phyloP scores from a whole-genome alignment of 768 basidiomycete genomes.

The Daedalea quercina region DNA sequence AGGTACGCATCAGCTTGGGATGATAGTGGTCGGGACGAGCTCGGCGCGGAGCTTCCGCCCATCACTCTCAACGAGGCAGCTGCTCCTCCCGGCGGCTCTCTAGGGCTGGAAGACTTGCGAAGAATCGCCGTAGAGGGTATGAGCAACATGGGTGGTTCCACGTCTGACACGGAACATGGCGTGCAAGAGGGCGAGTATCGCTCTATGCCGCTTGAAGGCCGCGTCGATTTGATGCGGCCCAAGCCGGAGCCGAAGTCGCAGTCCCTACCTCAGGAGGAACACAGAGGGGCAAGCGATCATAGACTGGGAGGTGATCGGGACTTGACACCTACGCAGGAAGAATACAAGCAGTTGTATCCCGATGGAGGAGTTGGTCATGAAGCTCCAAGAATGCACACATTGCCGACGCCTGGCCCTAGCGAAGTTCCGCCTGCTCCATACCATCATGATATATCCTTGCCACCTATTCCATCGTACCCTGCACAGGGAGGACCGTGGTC shows the following conservation, averaged over 20 bases:
- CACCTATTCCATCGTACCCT: slow-evolving; percentile 15
- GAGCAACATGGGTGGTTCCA: slow-evolving; percentile 9
- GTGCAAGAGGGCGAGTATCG: slow-evolving; percentile 66
- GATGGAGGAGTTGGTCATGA: slow-evolving; percentile 1
- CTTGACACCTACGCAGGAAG: slow-evolving; percentile 12
- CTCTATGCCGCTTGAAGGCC: slow-evolving; percentile 80
- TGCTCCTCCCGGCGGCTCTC: slow-evolving; percentile 23
- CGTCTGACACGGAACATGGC: slow-evolving; percentile 2
- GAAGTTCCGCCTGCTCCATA: slow-evolving; percentile 62
- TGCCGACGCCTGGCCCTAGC: slow-evolving; percentile 55
- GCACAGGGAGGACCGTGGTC: slow-evolving; percentile 2
- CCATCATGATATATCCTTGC: slow-evolving; percentile 25
- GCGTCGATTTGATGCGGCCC: slow-evolving; percentile 81
- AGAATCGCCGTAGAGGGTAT: slow-evolving; percentile 56
- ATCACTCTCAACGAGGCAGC: background rate
- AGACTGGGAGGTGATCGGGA: slow-evolving; percentile 5
- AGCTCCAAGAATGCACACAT: slow-evolving; percentile 36
- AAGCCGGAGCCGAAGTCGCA: slow-evolving; percentile 12
- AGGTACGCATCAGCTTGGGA: slow-evolving; percentile 79
- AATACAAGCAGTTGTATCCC: slow-evolving; percentile 1
- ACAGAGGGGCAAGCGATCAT: background rate
- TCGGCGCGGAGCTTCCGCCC: slow-evolving; percentile 24
- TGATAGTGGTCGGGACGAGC: slow-evolving; percentile 23
- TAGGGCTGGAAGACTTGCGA: slow-evolving; percentile 62
- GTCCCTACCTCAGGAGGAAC: background rate